These are phyloP conservation scores for Diplodia corticola DNA, from an alignment of 2,329 filamentous ascomycete species.

Conservation along the genomic window DNA sequence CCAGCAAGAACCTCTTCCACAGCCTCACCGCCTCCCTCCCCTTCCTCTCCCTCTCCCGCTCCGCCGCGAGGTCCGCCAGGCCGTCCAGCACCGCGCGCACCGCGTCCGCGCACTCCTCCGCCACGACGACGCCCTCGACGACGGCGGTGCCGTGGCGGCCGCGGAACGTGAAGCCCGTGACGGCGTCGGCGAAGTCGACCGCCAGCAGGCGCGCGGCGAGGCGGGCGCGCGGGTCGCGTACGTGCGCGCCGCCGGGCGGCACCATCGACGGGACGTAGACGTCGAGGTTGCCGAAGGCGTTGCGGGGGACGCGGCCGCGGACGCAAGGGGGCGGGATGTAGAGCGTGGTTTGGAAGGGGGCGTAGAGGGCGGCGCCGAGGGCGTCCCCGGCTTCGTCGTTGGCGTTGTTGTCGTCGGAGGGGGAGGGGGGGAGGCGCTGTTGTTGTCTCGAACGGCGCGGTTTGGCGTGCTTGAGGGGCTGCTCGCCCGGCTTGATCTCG, in stretches of 20 bases:
- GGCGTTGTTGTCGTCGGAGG: slow-evolving; percentile 33
- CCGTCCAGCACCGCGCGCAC: slow-evolving; percentile 68
- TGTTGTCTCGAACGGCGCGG: slow-evolving; percentile 32
- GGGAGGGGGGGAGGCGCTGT: background rate
- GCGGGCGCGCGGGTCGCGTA: slow-evolving; percentile 59
- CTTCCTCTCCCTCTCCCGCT: slow-evolving; percentile 60
- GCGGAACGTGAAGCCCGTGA: slow-evolving; percentile 87
- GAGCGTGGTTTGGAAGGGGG: slow-evolving; percentile 62
- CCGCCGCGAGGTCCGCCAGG: slow-evolving; percentile 64
- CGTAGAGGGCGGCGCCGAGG: slow-evolving; percentile 58
- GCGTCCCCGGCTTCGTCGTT: slow-evolving; percentile 35
- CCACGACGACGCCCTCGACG: slow-evolving; percentile 74
- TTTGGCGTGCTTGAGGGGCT: slow-evolving; percentile 71
- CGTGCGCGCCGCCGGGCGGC: slow-evolving; percentile 59
- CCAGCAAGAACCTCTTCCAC: slow-evolving; percentile 63
- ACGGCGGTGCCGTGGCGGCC: slow-evolving; percentile 85
- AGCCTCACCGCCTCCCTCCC: slow-evolving; percentile 52
- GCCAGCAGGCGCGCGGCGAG: slow-evolving; percentile 73
- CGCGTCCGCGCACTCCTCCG: slow-evolving; percentile 69
- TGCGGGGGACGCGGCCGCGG: slow-evolving; percentile 66
- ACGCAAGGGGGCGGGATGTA: slow-evolving; percentile 78
- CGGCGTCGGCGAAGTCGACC: slow-evolving; percentile 84
- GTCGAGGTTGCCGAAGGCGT: slow-evolving; percentile 63
- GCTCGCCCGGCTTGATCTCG: slow-evolving; percentile 72
- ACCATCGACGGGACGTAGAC: slow-evolving; percentile 66